phyloP scores from a whole-genome alignment of 2,329 filamentous ascomycete genomes.

The Aspergillus sp. region DNA sequence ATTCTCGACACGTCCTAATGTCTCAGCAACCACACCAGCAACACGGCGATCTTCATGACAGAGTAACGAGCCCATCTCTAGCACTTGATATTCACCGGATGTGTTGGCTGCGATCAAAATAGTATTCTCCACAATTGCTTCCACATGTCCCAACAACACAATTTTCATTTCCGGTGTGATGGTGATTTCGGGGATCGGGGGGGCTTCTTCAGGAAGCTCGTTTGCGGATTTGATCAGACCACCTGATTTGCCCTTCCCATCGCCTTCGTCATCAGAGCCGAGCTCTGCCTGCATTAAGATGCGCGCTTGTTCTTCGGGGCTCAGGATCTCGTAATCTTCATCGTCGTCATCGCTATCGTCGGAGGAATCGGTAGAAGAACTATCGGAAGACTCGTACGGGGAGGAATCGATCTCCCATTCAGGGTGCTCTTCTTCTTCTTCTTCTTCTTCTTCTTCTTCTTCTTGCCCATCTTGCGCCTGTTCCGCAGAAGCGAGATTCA shows the following conservation, averaged over 20 bases:
- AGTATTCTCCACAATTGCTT: constrained; percentile 74
- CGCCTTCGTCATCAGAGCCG: constrained; percentile 74
- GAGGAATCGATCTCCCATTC: constrained; percentile 86
- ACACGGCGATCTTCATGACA: constrained; percentile 73
- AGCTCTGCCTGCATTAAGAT: constrained; percentile 81
- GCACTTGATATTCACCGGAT: constrained; percentile 77
- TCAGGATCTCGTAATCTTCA: constrained; percentile 68
- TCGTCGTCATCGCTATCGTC: constrained; percentile 53
- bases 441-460: constrained; percentile 44
- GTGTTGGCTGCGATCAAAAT: constrained; percentile 75
- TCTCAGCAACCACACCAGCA: constrained; percentile 79
- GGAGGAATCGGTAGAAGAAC: constrained; percentile 62
- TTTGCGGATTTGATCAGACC: constrained; percentile 74
- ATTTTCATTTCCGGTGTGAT: constrained; percentile 76
- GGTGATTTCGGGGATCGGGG: constrained; percentile 73
- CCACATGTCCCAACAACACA: constrained; percentile 69
- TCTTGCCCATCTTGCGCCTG: constrained; percentile 14
- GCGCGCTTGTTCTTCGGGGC: constrained; percentile 76
- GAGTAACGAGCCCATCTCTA: constrained; percentile 80
- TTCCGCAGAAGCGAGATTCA: background rate
- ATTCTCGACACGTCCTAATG: constrained; percentile 78
- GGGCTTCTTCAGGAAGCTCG: constrained; percentile 62
- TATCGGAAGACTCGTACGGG: constrained; percentile 65
- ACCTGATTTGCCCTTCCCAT: constrained; percentile 45
- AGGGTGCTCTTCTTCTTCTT: constrained; percentile 51